phyloP scores from a whole-genome alignment of 441 rosid species.

The Bocquillonia castaneifolia region DNA sequence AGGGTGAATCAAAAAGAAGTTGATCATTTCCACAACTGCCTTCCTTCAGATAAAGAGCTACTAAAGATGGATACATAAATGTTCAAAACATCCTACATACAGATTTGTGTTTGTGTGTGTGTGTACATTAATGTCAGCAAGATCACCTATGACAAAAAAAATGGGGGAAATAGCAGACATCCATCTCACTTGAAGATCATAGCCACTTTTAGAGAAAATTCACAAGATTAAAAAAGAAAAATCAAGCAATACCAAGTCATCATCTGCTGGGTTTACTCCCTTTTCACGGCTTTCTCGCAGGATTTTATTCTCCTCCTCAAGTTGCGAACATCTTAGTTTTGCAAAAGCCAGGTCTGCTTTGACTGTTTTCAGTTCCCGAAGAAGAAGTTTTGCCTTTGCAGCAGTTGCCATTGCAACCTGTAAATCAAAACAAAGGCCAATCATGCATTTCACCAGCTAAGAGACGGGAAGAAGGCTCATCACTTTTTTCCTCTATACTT shows the following conservation, averaged over 20 bases:
- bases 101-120: too few species aligned
- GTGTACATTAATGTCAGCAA: not conserved
- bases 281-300: slow-evolving; percentile 78
- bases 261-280: slow-evolving; percentile 76
- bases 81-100: slow-evolving; percentile 5
- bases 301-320: slow-evolving; percentile 85
- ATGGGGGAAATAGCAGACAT: not conserved
- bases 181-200: not conserved
- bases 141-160: not conserved
- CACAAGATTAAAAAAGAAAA: not conserved
- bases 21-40: not conserved
- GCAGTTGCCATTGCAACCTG: slow-evolving; percentile 99
- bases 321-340: slow-evolving; percentile 74
- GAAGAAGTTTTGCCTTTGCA: slow-evolving; percentile 93
- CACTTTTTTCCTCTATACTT: not conserved
- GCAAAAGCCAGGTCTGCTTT: slow-evolving; percentile 95
- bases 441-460: slow-evolving; percentile 33
- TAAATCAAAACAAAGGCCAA: slow-evolving; percentile 24
- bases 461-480: slow-evolving; percentile 8
- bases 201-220: not conserved
- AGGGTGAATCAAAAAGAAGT: not conserved
- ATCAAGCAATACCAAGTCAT: slow-evolving; percentile 60
- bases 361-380: slow-evolving; percentile 86
- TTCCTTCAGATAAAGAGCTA: not conserved
- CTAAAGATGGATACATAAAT: not conserved